Base-by-base conservation (phyloP, 2,329 filamentous ascomycete genomes). In the Juglanconis juglandina region DNA sequence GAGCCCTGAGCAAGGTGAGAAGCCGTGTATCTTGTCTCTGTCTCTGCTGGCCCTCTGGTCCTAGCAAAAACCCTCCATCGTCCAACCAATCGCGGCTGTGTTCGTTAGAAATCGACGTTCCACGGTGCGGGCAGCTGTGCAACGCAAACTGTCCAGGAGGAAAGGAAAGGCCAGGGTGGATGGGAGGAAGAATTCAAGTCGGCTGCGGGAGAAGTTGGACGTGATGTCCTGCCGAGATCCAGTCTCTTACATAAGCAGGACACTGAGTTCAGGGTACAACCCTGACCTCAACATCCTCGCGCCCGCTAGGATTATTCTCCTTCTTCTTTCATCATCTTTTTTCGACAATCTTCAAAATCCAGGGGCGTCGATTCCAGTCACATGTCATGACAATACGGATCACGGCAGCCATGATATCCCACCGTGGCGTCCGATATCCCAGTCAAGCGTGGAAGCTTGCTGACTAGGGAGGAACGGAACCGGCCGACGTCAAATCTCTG, bases 91-190 rank as follows among this genome's bases (percentile, higher is more conserved):
- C 50, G 54, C 24, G 17, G 35, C 34, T 56, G 51, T 32, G 37
- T 17, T 58, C 24, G 51, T 63, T 33, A 56, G 53, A 37, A 58
- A 58, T 63, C 54, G 58, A 48, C 13, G 58, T 63, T 56, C n/a
- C 55, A 63, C 61, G 17, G 39, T 41, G 39, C 41, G 41, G 39
- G 14, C 33, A 56, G 41, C 32, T 50, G 61, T 63, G 52, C 37
- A 44, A 63, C 61, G 48, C 61, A 63, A 63, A 63, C 61, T 46
- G 44, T 32, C 58, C 51, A 63, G 46, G 35, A 17, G 53, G 53
- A 7, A 30, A 51, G 7, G 39, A 14, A 9, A 48, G 34, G 3
- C 32, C 11, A 9, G 30, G 32, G n/a, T 14, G 14, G n/a, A 30
- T 8, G 47, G 11, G 11, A 56, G 34, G 11, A 42, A 30, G 35